phyloP scores from a whole-genome alignment of 306 rosid genomes.

The Vicia faba region DNA sequence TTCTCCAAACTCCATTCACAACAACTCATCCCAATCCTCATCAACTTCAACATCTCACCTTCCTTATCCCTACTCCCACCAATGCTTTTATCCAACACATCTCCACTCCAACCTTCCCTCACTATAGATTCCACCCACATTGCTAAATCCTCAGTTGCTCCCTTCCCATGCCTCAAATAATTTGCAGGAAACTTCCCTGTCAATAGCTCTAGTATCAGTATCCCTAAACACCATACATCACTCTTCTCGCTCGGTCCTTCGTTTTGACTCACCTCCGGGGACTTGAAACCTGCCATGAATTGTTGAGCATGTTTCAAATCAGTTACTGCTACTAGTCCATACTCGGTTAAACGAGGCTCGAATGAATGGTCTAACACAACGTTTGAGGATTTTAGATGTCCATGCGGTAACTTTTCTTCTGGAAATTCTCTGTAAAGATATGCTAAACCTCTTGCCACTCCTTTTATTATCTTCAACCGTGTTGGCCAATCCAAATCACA shows the following conservation, averaged over 20 bases:
- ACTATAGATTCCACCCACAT: constrained; percentile 71
- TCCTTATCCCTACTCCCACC: constrained; percentile 45
- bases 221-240: constrained; percentile 76
- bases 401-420: constrained; percentile 48
- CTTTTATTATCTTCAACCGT: constrained; percentile 75
- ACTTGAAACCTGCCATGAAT: constrained; percentile 61
- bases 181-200: constrained; percentile 73
- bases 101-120: constrained; percentile 75
- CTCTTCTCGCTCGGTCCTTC: constrained; percentile 43
- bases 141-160: constrained; percentile 52
- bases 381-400: constrained; percentile 90
- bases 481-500: constrained; percentile 63
- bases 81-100: constrained; percentile 64
- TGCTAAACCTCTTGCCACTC: constrained; percentile 63
- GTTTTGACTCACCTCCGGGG: constrained; percentile 55
- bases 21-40: constrained; percentile 74
- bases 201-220: constrained; percentile 63
- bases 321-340: constrained; percentile 51
- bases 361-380: constrained; percentile 52
- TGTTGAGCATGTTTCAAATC: constrained; percentile 58
- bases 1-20: constrained; percentile 54
- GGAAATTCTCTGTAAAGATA: constrained; percentile 68
- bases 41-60: constrained; percentile 66
- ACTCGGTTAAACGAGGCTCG: constrained; percentile 62
- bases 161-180: constrained; percentile 56